Percentiles rank a stretch among this genome's conserved stretches.
Conservation (phyloP, 2,329 filamentous ascomycete species). For the Botryotinia calthae region DNA sequence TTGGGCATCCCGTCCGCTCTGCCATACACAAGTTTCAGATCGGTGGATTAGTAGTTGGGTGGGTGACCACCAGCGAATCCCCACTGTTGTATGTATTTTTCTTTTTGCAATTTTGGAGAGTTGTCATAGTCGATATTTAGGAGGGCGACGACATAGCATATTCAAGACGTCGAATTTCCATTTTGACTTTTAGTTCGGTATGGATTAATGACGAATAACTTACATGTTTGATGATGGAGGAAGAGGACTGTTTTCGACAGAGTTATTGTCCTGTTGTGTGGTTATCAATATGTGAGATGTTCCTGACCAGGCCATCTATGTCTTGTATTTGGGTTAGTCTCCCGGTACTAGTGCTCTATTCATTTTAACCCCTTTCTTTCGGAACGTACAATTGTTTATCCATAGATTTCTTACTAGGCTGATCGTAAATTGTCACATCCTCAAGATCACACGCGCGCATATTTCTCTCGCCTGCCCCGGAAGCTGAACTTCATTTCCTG, state of each 20-base stretch:
- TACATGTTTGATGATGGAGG: background rate
- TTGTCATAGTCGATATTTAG: background rate
- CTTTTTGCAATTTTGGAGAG: background rate
- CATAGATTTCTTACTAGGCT: background rate
- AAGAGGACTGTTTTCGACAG: background rate
- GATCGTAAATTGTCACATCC: too few relatives aligned
- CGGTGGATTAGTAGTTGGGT: conserved; percentile 18
- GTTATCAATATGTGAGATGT: too few relatives aligned
- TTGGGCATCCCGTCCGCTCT: conserved; percentile 17
- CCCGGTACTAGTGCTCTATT: background rate
- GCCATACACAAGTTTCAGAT: conserved; percentile 17
- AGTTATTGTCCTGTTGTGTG: background rate
- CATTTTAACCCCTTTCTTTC: background rate
- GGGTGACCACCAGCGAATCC: conserved; percentile 18
- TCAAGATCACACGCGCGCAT: too few relatives aligned
- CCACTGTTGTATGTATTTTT: conserved; percentile 12
- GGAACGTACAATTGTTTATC: background rate
- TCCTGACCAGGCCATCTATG: background rate
- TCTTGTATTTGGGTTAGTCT: background rate
- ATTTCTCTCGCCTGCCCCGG: too few relatives aligned
- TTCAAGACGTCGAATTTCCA: too few relatives aligned
- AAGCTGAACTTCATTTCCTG: too few relatives aligned
- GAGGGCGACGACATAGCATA: background rate
- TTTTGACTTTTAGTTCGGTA: background rate
- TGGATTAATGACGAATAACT: background rate